A percentile compares a stretch with the other conserved stretches of the same genome.
phyloP scores from a whole-genome alignment of 2,329 filamentous ascomycete species.

The Anisogramma anomala region DNA sequence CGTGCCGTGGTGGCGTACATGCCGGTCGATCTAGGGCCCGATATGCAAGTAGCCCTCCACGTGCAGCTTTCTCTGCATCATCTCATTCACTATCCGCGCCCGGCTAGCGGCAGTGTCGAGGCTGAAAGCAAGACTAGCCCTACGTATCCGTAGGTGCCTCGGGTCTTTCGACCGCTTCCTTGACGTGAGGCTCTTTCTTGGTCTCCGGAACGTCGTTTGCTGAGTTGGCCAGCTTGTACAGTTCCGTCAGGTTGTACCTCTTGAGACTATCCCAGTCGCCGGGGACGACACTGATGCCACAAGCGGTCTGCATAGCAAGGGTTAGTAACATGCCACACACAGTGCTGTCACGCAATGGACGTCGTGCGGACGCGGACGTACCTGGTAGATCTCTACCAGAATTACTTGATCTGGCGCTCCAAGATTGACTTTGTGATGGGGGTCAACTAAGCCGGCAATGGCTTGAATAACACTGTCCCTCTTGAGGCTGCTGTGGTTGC shows the following conservation, averaged over 20 bases:
- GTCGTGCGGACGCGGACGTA: constrained; percentile 27
- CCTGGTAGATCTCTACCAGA: constrained; percentile 70
- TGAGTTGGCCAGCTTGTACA: constrained; percentile 39
- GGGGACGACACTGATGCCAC: constrained; percentile 69
- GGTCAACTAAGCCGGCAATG: constrained; percentile 54
- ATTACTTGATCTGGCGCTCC: constrained; percentile 67
- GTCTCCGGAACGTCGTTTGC: not conserved
- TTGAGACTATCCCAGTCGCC: constrained; percentile 63
- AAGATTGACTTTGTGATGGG: constrained; percentile 66
- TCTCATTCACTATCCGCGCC: not conserved
- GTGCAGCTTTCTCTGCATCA: not conserved
- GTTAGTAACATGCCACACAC: not conserved
- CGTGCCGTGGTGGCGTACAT: not conserved
- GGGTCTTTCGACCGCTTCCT: not conserved
- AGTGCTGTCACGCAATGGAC: not conserved
- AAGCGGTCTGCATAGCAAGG: constrained; percentile 44
- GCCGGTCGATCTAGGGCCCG: not conserved
- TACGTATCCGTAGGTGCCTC: not conserved
- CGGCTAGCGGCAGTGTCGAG: not conserved
- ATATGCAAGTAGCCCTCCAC: not conserved
- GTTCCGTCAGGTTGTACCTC: constrained; percentile 65
- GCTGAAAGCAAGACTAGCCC: not conserved
- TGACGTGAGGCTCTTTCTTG: not conserved
- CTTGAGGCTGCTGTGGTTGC: constrained; percentile 59
- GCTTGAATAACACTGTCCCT: constrained; percentile 59